These are phyloP conservation scores for Aspergillus asperescens DNA, from an alignment of 495 filamentous ascomycete genomes.

Conservation along the genomic window DNA sequence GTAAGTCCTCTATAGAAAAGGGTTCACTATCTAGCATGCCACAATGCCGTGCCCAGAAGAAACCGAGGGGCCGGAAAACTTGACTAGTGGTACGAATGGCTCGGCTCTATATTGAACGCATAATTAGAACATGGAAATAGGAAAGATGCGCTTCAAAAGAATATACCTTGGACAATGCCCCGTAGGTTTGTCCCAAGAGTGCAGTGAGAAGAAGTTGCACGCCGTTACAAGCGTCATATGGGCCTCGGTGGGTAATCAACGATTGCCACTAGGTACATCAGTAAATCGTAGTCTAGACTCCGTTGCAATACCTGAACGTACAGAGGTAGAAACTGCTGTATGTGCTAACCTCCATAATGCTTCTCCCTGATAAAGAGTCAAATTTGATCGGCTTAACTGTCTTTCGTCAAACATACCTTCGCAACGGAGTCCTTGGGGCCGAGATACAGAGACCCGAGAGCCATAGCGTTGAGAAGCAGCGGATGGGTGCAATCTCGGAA, in stretches of 20 bases:
- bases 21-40: constrained; percentile 39
- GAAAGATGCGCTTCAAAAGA: neutral
- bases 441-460: constrained; percentile 46
- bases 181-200: constrained; percentile 44
- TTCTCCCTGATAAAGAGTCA: constrained; percentile 30
- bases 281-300: neutral
- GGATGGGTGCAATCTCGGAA: constrained; percentile 47
- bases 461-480: constrained; percentile 45
- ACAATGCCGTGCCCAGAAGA: constrained; percentile 48
- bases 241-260: constrained; percentile 42
- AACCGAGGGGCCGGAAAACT: constrained; percentile 43
- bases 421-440: constrained; percentile 42
- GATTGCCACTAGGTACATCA: constrained; percentile 37
- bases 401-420: constrained; percentile 20
- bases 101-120: constrained; percentile 25
- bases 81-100: constrained; percentile 44
- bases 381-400: neutral
- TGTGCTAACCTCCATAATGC: constrained; percentile 45
- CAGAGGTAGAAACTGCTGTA: constrained; percentile 44
- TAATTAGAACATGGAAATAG: neutral
- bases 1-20: constrained; percentile 35
- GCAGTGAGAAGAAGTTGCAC: constrained; percentile 47
- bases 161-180: constrained; percentile 39
- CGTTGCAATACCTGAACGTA: constrained; percentile 9
- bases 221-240: constrained; percentile 43